Evolutionary conservation across 768 basidiomycete species (phyloP), one percentile per base, ranked within the genome.

Genomic region (Suillus cothurnatus): DNA sequence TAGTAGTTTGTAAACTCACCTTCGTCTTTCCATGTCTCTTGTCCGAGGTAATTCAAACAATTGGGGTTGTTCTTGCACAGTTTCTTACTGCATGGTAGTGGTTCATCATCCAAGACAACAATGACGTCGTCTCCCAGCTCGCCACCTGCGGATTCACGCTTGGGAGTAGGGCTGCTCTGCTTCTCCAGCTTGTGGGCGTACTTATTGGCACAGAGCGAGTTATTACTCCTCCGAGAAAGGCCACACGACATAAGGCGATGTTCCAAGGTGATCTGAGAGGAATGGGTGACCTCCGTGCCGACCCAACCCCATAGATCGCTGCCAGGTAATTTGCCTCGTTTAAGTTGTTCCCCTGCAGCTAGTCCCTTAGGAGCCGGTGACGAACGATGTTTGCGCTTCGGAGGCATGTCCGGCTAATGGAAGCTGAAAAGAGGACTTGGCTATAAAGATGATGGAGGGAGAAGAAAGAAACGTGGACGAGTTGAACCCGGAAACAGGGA

Each of bases 11-110:
- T 28, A 55, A 8, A 49, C 79, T 59, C 26, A 89, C 92, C 88
- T 82, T 86, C 83, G 65, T 85, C 80, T 73, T 93, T 90, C 91
- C 94, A 97, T 67, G 82, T 81, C 32, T 90, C 88, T 71, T 93
- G 93, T 6, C 93, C 94, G 36, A 97, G 78, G 77, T 94, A 89
- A 74, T 95, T 97, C 62, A 96, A 79, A 75, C 97, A 97, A 61
- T 89, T 86, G 11, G 93, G 92, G 72, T 95, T 96, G 58, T 77
- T 76, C 70, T 85, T 89, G 77, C 97, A 99, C 6, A 60, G 34
- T 65, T 85, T 89, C 70, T 85, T 87, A 64, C 74, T 81, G 72
- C 93, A 94, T 19, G 74, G 70, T 4, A 78, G 77, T 41, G 70
- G 74, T 56, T 91, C 89, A 45, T 90, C 86, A 62, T 92, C 91